A percentile compares a stretch with the other conserved stretches of the same genome.
Evolutionary conservation across 768 basidiomycete genomes (phyloP).

Genomic region (Exidia glandulosa): DNA sequence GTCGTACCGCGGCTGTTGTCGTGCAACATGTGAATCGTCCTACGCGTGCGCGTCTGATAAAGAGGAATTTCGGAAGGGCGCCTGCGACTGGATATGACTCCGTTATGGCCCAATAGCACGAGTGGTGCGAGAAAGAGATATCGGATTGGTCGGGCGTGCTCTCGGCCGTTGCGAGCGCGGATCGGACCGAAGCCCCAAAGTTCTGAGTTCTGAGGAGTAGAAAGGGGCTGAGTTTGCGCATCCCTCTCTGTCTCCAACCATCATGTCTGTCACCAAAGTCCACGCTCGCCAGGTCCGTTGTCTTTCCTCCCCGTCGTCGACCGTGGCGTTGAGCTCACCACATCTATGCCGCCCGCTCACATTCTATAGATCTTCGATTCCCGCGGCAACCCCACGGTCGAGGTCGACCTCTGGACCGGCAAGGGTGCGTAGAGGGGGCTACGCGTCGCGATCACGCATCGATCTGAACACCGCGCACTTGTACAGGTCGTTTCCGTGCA

Average conservation of each 20-base stretch:
- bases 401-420: conserved; percentile 78
- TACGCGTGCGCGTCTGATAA: too few relatives aligned
- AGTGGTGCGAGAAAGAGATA: too few relatives aligned
- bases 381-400: conserved; percentile 95
- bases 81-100: too few relatives aligned
- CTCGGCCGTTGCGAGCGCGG: too few relatives aligned
- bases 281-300: conserved; percentile 77
- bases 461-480: neutral
- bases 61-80: too few relatives aligned
- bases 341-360: neutral
- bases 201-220: too few relatives aligned
- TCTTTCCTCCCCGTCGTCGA: neutral
- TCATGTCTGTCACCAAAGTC: conserved; percentile 87
- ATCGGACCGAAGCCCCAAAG: too few relatives aligned
- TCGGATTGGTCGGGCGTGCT: too few relatives aligned
- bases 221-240: neutral
- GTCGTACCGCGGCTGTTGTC: too few relatives aligned
- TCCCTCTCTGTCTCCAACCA: conserved; percentile 2
- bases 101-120: too few relatives aligned
- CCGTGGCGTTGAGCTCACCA: neutral
- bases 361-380: conserved; percentile 98
- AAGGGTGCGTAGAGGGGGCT: conserved; percentile 81
- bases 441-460: neutral
- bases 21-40: too few relatives aligned
- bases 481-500: conserved; percentile 78